phyloP scores from a whole-genome alignment of 75 land plant species.

The Pinus albicaulis region DNA sequence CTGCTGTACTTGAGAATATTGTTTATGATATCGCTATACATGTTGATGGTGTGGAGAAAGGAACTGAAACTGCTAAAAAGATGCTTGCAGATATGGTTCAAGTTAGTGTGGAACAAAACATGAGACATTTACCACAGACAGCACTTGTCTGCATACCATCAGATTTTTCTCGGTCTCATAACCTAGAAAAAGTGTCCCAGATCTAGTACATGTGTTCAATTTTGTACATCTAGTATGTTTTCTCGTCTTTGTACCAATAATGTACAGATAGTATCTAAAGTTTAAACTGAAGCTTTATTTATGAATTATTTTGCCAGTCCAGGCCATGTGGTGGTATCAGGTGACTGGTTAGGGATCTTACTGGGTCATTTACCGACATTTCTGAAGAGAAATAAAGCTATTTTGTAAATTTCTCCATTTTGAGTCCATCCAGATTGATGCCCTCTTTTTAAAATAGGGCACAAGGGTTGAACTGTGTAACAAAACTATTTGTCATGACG shows the following conservation, averaged over 20 bases:
- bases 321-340: slow-evolving; percentile 9
- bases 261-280: not conserved
- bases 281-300: no score
- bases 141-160: slow-evolving; percentile 59
- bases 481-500: not conserved
- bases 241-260: not conserved
- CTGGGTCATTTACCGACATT: not conserved
- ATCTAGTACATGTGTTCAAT: not conserved
- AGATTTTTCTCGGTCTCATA: slow-evolving; percentile 19
- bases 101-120: slow-evolving; percentile 73
- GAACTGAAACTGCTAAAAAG: slow-evolving; percentile 47
- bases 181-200: slow-evolving; percentile 7
- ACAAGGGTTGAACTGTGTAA: not conserved
- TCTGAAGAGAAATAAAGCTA: not conserved
- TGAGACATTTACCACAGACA: slow-evolving; percentile 58
- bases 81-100: slow-evolving; percentile 91
- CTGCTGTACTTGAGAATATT: slow-evolving; percentile 48
- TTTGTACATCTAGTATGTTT: not conserved
- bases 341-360: slow-evolving; percentile 13
- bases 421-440: not conserved
- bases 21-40: slow-evolving; percentile 52
- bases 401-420: not conserved
- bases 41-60: slow-evolving; percentile 54
- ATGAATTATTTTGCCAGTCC: slow-evolving; percentile 11
- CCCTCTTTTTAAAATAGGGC: not conserved